Conservation (phyloP, 2,329 filamentous ascomycete species). For the Celoporthe dispersa region DNA sequence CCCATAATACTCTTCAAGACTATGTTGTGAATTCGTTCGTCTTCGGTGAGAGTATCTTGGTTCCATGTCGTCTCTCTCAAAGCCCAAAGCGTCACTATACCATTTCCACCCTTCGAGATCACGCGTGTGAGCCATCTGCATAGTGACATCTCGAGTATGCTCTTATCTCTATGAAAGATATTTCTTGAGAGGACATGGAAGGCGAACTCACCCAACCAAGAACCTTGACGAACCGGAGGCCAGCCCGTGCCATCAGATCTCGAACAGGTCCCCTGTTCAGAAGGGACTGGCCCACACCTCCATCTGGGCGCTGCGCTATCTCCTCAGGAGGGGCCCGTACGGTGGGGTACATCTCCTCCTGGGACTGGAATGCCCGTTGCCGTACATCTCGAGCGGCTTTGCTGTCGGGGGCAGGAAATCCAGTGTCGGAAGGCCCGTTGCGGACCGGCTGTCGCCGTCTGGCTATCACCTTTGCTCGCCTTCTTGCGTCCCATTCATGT, state of each 20-base stretch:
- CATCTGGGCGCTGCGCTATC: neutral
- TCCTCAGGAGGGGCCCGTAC: neutral
- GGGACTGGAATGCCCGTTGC: neutral
- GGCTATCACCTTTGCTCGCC: neutral
- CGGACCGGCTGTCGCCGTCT: neutral
- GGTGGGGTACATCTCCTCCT: neutral
- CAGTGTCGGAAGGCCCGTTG: neutral
- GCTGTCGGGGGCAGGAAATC: neutral
- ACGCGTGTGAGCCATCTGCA: neutral
- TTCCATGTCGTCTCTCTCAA: neutral
- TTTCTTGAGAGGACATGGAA: neutral
- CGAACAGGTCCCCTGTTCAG: neutral
- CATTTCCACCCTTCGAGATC: neutral
- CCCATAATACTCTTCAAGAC: neutral
- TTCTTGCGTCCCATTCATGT: no score
- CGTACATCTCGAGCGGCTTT: neutral
- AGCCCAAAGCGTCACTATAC: constrained; percentile 13
- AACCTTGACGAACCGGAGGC: neutral
- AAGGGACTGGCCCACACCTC: neutral
- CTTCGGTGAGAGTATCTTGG: neutral
- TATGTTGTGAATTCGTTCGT: neutral
- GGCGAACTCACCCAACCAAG: neutral
- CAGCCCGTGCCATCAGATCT: neutral
- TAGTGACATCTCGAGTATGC: neutral
- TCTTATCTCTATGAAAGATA: neutral